Conservation (phyloP, 78 protist genomes). For the Parvularia atlantis region DNA sequence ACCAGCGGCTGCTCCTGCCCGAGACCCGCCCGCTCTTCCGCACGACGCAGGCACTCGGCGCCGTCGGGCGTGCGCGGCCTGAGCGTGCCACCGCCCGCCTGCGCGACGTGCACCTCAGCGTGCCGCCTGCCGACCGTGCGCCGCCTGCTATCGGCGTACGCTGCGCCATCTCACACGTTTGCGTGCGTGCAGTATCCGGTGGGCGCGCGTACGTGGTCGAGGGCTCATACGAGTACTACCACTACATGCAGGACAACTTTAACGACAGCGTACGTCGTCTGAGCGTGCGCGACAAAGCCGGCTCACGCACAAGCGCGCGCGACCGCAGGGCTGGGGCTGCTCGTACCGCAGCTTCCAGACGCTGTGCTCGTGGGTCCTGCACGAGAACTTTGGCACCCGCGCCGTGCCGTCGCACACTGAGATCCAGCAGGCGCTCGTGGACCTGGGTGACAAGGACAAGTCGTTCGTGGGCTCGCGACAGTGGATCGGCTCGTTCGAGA, state of each 20-base stretch:
- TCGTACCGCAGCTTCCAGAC: conserved; percentile 54
- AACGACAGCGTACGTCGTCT: background rate
- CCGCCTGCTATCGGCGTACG: background rate
- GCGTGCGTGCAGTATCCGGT: background rate
- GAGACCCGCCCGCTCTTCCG: background rate
- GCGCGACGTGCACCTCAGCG: background rate
- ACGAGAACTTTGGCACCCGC: background rate
- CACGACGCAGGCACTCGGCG: background rate
- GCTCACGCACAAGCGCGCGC: too few species aligned
- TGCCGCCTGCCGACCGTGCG: background rate
- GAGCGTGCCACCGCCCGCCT: background rate
- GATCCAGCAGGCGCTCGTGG: conserved; percentile 36
- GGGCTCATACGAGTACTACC: conserved; percentile 10
- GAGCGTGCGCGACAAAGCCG: too few species aligned
- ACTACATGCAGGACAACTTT: conserved; percentile 18
- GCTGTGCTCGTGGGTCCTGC: conserved; percentile 16
- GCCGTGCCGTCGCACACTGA: conserved; percentile 19
- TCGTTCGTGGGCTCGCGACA: conserved; percentile 7
- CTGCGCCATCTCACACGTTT: background rate
- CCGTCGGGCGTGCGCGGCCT: background rate
- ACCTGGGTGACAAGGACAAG: conserved; percentile 9
- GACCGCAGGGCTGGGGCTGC: conserved; percentile 53
- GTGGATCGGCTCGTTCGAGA: conserved; percentile 50
- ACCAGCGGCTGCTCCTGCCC: background rate
- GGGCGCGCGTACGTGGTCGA: background rate